Conservation (phyloP, 106 monocot genomes). For the Allium sativum region DNA sequence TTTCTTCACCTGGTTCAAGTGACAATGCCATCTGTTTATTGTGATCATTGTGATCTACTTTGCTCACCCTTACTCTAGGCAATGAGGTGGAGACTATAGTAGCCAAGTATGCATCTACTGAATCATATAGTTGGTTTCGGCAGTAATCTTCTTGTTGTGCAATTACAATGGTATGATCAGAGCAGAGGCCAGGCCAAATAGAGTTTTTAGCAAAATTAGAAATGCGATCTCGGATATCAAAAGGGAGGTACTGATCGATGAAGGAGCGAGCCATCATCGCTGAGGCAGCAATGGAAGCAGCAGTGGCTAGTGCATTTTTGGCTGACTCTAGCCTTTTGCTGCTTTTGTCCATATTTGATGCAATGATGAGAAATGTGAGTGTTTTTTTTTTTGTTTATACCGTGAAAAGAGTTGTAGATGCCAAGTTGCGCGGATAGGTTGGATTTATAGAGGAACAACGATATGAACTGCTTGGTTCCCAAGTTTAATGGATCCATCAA, state of each 20-base stretch:
- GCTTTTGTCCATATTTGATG: conserved; percentile 4
- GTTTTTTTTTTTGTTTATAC: not conserved
- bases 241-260: conserved; percentile 24
- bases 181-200: conserved; percentile 7
- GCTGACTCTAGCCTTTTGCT: conserved; percentile 4
- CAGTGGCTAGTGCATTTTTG: conserved; percentile 15
- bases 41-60: not conserved
- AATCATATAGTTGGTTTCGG: conserved; percentile 20
- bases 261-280: conserved; percentile 15
- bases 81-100: conserved; percentile 8
- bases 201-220: not conserved
- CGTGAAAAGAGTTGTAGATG: not conserved
- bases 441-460: not conserved
- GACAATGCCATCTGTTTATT: conserved; percentile 6
- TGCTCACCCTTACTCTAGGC: conserved; percentile 16
- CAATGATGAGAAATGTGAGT: not conserved
- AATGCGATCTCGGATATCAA: conserved; percentile 12
- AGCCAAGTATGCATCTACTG: conserved; percentile 14
- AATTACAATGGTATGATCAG: conserved; percentile 19
- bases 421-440: not conserved
- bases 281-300: conserved; percentile 20
- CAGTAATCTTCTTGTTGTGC: conserved; percentile 11
- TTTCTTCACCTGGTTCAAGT: conserved; percentile 19
- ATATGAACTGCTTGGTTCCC: not conserved
- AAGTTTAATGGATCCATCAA: no score